A percentile compares a stretch with the other conserved stretches of the same genome.
phyloP scores from a whole-genome alignment of 176 grass and related monocot genomes.

The Triticum turgidum region DNA sequence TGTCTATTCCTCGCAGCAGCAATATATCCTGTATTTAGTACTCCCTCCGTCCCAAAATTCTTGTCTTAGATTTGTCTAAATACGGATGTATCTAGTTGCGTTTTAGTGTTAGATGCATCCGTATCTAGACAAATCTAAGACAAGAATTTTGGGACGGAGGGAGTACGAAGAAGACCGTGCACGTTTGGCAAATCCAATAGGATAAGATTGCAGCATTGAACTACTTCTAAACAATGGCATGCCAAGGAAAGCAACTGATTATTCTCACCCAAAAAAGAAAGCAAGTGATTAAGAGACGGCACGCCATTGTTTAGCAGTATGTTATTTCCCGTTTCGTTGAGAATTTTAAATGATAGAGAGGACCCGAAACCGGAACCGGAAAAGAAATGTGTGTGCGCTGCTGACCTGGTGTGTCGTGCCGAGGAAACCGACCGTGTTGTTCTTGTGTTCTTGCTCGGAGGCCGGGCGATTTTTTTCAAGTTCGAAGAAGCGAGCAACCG shows the following conservation, averaged over 20 bases:
- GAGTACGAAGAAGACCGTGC: neutral
- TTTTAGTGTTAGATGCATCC: too few species aligned
- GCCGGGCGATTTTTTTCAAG: neutral
- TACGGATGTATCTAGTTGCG: too few species aligned
- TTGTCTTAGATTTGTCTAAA: too few species aligned
- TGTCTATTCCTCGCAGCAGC: neutral
- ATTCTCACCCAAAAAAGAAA: neutral
- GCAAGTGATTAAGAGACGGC: neutral
- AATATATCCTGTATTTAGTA: neutral
- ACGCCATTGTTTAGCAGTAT: neutral
- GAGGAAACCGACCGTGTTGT: neutral
- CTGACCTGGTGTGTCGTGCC: neutral
- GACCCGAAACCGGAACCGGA: neutral
- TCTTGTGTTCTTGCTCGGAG: neutral
- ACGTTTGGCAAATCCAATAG: neutral
- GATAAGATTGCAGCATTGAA: neutral
- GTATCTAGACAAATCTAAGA: too few species aligned
- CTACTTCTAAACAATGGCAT: neutral
- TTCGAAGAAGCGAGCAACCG: neutral
- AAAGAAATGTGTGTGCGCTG: neutral
- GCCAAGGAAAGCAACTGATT: neutral
- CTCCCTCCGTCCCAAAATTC: too few species aligned
- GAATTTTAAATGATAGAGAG: neutral
- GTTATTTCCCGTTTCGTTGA: neutral
- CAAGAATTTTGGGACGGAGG: too few species aligned